Evolutionary conservation across 1,284 basidiomycete species (phyloP), one percentile per base, ranked within the genome.

Genomic region (Microstroma glucosiphilum): DNA sequence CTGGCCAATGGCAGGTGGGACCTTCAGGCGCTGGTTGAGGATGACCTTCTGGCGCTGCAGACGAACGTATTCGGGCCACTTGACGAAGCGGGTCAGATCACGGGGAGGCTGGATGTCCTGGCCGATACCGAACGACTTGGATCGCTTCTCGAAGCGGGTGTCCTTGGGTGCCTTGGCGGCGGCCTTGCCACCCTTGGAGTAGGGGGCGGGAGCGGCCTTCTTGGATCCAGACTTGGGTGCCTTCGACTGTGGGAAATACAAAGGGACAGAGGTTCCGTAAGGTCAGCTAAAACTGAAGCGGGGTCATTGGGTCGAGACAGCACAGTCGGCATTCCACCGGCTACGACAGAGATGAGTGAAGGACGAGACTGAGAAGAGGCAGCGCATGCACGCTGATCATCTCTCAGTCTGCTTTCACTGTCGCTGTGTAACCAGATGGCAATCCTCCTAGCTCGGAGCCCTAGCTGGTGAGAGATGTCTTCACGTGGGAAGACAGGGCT

Each of bases 21-120:
- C 92, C 87, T 98, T 98, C 77, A 98, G 86, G 79, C 94, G 92
- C 84, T 97, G 92, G 87, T 91, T 85, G 70, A 98, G 89, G 83
- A 98, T 96, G 79, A 97, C 92, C 85, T 94, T 96, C 83, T 97
- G 93, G 82, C 94, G 89, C 82, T 98, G 94, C 66, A 97, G 89
- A 80, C 92, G 91, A 75, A 98, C 88, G 80, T 98, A 98, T 84
- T 94, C 92, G 73, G 94, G 94, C 94, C 94, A 98, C 84, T 96
- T 97, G 83, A 97, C 91, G 83, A 97, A 97, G 81, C 93, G 91
- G 69, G 91, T 96, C 71, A 97, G 83, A 83, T 98, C 94, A 65
- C 86, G 86, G 81, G 86, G 86, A 78, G 89, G 93, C 79, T 89
- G 90, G 79, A 97, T 87, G 83, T 96, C 91, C 84, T 94, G 91